Percentiles rank a stretch among this genome's conserved stretches.
Conservation (phyloP, 371 early-diverging fungal genomes). For the Phascolomyces articulosus region DNA sequence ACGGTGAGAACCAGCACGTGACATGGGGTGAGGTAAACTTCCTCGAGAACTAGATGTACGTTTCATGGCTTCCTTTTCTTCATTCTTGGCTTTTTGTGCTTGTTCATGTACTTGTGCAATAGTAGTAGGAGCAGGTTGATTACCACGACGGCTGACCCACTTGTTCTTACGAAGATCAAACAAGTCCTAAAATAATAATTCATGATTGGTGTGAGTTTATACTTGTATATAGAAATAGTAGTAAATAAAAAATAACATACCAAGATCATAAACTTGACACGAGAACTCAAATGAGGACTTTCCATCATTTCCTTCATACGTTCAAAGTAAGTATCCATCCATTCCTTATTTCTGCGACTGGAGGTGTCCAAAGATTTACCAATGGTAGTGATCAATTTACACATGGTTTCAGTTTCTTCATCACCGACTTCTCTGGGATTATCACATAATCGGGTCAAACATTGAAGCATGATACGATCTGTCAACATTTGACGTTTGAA, state of each 20-base stretch:
- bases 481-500: slow-evolving; percentile 89
- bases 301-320: slow-evolving; percentile 71
- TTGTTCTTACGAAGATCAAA: slow-evolving; percentile 85
- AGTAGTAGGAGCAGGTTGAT: slow-evolving; percentile 80
- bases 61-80: slow-evolving; percentile 69
- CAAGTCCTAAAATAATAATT: slow-evolving; percentile 63
- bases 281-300: slow-evolving; percentile 70
- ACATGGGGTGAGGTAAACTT: slow-evolving; percentile 56
- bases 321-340: slow-evolving; percentile 82
- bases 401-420: slow-evolving; percentile 92
- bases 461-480: slow-evolving; percentile 90
- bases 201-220: no score
- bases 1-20: slow-evolving; percentile 58
- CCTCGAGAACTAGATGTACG: slow-evolving; percentile 70
- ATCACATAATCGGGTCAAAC: slow-evolving; percentile 76
- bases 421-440: slow-evolving; percentile 83
- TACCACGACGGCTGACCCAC: slow-evolving; percentile 72
- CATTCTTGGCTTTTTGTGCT: slow-evolving; percentile 65
- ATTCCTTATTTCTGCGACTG: slow-evolving; percentile 36
- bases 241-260: slow-evolving; percentile 17
- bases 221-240: not conserved
- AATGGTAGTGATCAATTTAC: slow-evolving; percentile 87
- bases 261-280: slow-evolving; percentile 92
- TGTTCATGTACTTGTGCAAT: slow-evolving; percentile 89
- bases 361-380: slow-evolving; percentile 70